Evolutionary conservation across 805 yeast species (phyloP).

Genomic region (Pichia eremophila): DNA sequence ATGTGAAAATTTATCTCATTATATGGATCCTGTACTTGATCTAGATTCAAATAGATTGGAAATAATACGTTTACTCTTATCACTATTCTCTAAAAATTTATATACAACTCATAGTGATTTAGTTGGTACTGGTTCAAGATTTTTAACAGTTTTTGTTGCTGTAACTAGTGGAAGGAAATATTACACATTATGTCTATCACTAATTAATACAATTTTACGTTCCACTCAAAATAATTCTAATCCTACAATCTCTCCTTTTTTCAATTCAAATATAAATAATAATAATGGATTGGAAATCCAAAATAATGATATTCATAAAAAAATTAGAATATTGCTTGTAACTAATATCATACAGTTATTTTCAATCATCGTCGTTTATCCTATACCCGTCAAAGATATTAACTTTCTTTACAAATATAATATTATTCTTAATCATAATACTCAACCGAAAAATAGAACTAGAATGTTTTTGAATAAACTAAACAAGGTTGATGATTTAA

Average conservation of each 20-base stretch:
- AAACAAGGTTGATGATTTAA: constrained; percentile 45
- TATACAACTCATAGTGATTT: constrained; percentile 37
- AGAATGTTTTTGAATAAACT: constrained; percentile 44
- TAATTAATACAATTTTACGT: constrained; percentile 55
- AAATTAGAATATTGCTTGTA: constrained; percentile 38
- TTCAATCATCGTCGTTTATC: constrained; percentile 51
- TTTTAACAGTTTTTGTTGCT: constrained; percentile 45
- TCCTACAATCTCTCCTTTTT: neutral
- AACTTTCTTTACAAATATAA: constrained; percentile 28
- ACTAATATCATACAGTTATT: constrained; percentile 55
- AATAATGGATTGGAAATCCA: constrained; percentile 35
- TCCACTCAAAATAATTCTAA: constrained; percentile 29
- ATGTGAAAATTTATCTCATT: constrained; percentile 36
- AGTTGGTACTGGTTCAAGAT: constrained; percentile 48
- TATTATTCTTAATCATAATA: constrained; percentile 22
- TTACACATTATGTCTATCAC: constrained; percentile 53
- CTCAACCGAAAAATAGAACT: constrained; percentile 31
- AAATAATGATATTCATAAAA: constrained; percentile 21
- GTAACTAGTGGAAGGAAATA: constrained; percentile 39
- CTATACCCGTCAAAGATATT: constrained; percentile 42
- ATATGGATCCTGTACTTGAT: constrained; percentile 27
- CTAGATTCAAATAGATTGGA: constrained; percentile 62
- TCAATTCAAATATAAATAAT: constrained; percentile 13
- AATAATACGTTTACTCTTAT: constrained; percentile 49
- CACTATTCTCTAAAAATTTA: constrained; percentile 52